phyloP scores from a whole-genome alignment of 805 yeast species.

The Ogataea naganishii region DNA sequence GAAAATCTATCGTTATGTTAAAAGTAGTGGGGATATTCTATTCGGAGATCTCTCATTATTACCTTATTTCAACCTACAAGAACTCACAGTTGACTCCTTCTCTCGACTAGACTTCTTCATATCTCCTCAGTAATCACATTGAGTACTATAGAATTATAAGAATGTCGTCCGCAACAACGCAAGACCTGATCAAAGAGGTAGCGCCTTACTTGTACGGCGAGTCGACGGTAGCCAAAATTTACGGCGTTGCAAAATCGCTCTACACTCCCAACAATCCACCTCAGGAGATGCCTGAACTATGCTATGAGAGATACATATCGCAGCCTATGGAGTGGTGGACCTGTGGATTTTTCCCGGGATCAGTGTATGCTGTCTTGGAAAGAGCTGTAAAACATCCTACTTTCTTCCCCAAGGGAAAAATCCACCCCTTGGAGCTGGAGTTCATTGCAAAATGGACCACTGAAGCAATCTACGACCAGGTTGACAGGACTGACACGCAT shows the following conservation, averaged over 20 bases:
- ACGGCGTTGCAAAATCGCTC: neutral
- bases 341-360: slow-evolving; percentile 3
- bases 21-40: too few species aligned
- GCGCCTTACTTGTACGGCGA: neutral
- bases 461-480: slow-evolving; percentile 1
- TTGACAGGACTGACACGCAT: slow-evolving; percentile 17
- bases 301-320: neutral
- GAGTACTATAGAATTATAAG: neutral
- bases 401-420: neutral
- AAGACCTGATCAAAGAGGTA: neutral
- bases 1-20: too few species aligned
- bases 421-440: slow-evolving; percentile 1
- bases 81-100: too few species aligned
- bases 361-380: slow-evolving; percentile 1
- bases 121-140: too few species aligned
- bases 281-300: slow-evolving; percentile 1
- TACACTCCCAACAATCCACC: neutral
- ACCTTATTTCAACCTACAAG: too few species aligned
- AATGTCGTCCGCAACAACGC: slow-evolving; percentile 1
- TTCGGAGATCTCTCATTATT: too few species aligned
- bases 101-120: too few species aligned
- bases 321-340: slow-evolving; percentile 4
- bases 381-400: slow-evolving; percentile 1
- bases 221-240: slow-evolving; percentile 1
- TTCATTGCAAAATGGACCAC: slow-evolving; percentile 1